Conservation (phyloP, 1,284 basidiomycete species). For the Mycosarcoma mackinlayi region DNA sequence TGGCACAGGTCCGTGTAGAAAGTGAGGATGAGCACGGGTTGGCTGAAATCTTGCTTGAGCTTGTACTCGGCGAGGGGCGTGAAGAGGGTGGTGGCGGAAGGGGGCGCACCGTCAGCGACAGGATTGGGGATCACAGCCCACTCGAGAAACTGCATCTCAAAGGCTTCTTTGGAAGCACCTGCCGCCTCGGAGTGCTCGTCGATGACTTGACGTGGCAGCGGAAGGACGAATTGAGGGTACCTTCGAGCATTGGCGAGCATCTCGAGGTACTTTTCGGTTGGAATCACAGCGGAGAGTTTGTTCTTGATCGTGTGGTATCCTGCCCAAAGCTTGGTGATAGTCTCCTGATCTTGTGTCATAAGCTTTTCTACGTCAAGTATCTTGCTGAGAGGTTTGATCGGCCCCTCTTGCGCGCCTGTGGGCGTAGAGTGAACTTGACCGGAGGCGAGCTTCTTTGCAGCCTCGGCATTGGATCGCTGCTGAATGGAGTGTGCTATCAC, state of each 20-base stretch:
- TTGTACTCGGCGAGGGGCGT: constrained; percentile 96
- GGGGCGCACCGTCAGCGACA: constrained; percentile 16
- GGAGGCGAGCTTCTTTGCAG: constrained; percentile 42
- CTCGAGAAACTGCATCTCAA: constrained; percentile 65
- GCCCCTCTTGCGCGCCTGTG: constrained; percentile 37
- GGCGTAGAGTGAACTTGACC: constrained; percentile 37
- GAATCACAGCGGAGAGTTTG: constrained; percentile 66
- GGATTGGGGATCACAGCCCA: constrained; percentile 58
- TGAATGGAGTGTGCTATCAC: constrained; percentile 39
- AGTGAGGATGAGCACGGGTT: constrained; percentile 88
- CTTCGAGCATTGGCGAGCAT: constrained; percentile 52
- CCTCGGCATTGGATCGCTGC: constrained; percentile 39
- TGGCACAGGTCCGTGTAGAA: constrained; percentile 88
- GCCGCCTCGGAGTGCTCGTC: constrained; percentile 24
- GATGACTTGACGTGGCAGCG: constrained; percentile 56
- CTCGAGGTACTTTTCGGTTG: constrained; percentile 50
- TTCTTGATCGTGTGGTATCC: constrained; percentile 64
- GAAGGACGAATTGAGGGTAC: constrained; percentile 66
- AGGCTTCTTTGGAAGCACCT: constrained; percentile 44
- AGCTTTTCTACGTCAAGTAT: constrained; percentile 62
- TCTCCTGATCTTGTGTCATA: constrained; percentile 38
- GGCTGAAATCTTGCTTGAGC: constrained; percentile 83
- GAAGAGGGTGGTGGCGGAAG: constrained; percentile 75
- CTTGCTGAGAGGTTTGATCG: constrained; percentile 56
- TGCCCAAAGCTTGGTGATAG: constrained; percentile 64